Conservation (phyloP, 176 grass and related monocot species). For the Aechmea fasciata region DNA sequence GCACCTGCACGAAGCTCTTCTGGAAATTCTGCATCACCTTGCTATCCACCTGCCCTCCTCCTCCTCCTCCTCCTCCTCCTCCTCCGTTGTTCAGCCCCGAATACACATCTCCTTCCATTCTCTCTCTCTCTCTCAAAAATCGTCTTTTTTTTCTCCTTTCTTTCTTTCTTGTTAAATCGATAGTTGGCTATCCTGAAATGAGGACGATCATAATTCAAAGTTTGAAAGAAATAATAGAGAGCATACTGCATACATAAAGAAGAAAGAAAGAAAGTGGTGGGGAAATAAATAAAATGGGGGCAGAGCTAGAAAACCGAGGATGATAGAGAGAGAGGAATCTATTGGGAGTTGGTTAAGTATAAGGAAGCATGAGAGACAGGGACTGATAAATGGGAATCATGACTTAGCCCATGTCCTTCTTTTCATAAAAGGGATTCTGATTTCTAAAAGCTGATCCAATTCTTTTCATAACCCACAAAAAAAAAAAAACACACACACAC, state of each 20-base stretch:
- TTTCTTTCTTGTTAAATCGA: neutral
- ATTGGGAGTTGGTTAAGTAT: conserved; percentile 17
- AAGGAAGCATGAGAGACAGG: conserved; percentile 18
- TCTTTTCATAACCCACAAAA: neutral
- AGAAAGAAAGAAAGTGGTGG: too few relatives aligned
- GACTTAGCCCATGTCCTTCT: conserved; percentile 2
- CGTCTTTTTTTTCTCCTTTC: neutral
- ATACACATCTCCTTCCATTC: neutral
- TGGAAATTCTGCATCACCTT: conserved; percentile 70
- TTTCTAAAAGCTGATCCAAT: conserved; percentile 6
- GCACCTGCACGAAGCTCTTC: conserved; percentile 81
- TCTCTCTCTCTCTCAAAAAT: neutral
- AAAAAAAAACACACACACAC: too few relatives aligned
- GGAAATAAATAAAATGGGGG: neutral
- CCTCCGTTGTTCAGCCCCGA: neutral
- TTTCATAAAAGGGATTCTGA: neutral
- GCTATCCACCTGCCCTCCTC: conserved; percentile 23
- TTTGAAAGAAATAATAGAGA: too few relatives aligned
- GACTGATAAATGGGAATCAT: conserved; percentile 17
- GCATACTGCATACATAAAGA: too few relatives aligned
- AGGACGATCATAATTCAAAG: neutral
- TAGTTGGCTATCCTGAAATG: neutral
- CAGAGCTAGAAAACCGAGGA: conserved; percentile 15
- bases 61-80: neutral
- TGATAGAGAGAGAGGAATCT: conserved; percentile 28